These are phyloP conservation scores for Thielaviopsis cerberus DNA, from an alignment of 2,329 filamentous ascomycete genomes.

Conservation along the genomic window DNA sequence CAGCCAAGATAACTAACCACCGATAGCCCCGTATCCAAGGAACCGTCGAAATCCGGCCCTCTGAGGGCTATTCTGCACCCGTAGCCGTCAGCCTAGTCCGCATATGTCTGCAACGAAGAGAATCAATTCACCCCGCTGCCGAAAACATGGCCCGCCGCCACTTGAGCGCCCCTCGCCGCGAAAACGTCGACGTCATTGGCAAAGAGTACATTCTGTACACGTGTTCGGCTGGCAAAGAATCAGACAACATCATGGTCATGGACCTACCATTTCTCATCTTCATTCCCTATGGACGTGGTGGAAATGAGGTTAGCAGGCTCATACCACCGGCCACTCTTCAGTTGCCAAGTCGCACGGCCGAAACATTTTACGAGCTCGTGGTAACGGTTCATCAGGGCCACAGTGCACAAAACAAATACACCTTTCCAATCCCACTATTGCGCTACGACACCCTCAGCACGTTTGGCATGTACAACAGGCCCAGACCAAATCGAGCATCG, in stretches of 20 bases:
- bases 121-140: slow-evolving; percentile 90
- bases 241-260: slow-evolving; percentile 83
- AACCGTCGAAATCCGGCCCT: slow-evolving; percentile 87
- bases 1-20: background rate
- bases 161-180: slow-evolving; percentile 72
- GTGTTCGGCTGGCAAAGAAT: slow-evolving; percentile 65
- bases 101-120: slow-evolving; percentile 79
- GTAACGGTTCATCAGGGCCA: slow-evolving; percentile 88
- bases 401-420: slow-evolving; percentile 71
- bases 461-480: slow-evolving; percentile 98
- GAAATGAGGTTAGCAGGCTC: slow-evolving; percentile 72
- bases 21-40: slow-evolving; percentile 83
- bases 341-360: slow-evolving; percentile 78
- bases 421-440: slow-evolving; percentile 75
- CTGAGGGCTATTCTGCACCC: slow-evolving; percentile 67
- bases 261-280: slow-evolving; percentile 94
- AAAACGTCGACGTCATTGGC: slow-evolving; percentile 80
- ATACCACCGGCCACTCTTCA: slow-evolving; percentile 86
- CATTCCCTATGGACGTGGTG: slow-evolving; percentile 73
- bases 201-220: slow-evolving; percentile 88
- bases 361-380: slow-evolving; percentile 92
- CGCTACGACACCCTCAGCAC: slow-evolving; percentile 94
- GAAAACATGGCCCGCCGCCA: slow-evolving; percentile 88
- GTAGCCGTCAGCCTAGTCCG: slow-evolving; percentile 84
- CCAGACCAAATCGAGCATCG: slow-evolving; percentile 69